These are phyloP conservation scores for Cadophora sp. DNA, from an alignment of 2,329 filamentous ascomycete genomes.

Conservation along the genomic window DNA sequence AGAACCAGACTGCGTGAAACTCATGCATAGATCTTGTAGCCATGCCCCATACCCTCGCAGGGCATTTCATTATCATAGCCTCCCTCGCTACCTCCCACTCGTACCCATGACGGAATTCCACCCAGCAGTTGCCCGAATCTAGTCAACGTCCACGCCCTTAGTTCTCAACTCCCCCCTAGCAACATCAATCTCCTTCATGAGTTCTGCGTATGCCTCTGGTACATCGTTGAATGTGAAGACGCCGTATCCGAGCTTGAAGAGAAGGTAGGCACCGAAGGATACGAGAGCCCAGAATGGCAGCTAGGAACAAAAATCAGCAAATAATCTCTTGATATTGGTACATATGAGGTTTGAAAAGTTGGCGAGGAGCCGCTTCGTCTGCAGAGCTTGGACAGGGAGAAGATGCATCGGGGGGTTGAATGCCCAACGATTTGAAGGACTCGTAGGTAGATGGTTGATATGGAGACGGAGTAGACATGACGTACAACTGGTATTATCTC, in stretches of 20 bases:
- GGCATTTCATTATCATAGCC: constrained; percentile 16
- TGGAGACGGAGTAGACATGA: constrained; percentile 36
- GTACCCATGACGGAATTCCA: background rate
- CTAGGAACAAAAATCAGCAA: constrained; percentile 53
- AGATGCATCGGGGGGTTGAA: background rate
- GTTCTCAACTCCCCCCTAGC: constrained; percentile 76
- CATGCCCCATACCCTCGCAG: background rate
- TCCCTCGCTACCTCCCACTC: background rate
- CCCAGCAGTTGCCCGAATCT: constrained; percentile 10
- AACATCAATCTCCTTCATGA: constrained; percentile 83
- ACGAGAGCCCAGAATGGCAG: constrained; percentile 93
- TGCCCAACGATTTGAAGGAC: background rate
- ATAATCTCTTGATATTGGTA: background rate
- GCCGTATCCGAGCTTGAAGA: constrained; percentile 90
- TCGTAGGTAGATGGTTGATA: background rate
- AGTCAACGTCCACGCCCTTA: constrained; percentile 69
- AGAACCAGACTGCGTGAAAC: background rate
- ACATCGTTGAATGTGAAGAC: constrained; percentile 98
- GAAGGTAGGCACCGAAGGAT: constrained; percentile 88
- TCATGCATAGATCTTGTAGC: constrained; percentile 1
- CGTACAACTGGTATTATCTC: constrained; percentile 90
- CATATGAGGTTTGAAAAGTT: constrained; percentile 6
- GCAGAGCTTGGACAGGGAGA: background rate
- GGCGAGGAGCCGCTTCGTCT: background rate
- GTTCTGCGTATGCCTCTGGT: constrained; percentile 85